These are phyloP conservation scores for Aegilops longissima DNA, from an alignment of 176 grass and related monocot genomes.

Conservation along the genomic window DNA sequence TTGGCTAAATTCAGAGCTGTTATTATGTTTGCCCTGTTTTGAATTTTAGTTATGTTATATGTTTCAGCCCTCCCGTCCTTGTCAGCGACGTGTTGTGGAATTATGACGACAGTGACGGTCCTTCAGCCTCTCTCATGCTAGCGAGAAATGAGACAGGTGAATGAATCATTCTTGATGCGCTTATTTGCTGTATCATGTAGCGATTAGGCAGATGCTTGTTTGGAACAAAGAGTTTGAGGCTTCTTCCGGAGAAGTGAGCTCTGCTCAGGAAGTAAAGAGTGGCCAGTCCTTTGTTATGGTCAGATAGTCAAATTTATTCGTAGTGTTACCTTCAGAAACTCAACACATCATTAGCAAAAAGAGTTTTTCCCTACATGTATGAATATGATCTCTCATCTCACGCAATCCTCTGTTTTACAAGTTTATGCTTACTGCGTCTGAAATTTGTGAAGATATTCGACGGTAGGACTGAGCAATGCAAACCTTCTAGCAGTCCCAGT, in stretches of 20 bases:
- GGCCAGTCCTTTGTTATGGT: not conserved
- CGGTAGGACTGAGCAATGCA: not conserved
- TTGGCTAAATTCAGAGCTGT: not conserved
- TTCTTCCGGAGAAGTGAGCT: not conserved
- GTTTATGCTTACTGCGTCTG: not conserved
- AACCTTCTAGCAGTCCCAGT: not conserved
- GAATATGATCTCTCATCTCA: not conserved
- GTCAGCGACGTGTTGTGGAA: slow-evolving; percentile 83
- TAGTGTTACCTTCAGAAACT: not conserved
- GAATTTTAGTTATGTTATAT: slow-evolving; percentile 27
- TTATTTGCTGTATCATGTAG: slow-evolving; percentile 16
- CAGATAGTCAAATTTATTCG: not conserved
- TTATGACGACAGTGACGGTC: slow-evolving; percentile 42
- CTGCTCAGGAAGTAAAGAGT: slow-evolving; percentile 16
- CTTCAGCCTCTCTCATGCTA: slow-evolving; percentile 54
- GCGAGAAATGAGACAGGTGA: slow-evolving; percentile 56
- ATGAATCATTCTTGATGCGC: not conserved
- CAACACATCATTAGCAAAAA: not conserved
- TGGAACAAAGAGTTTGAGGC: not conserved
- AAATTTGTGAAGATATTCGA: not conserved
- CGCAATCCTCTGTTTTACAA: not conserved
- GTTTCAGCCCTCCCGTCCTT: slow-evolving; percentile 79
- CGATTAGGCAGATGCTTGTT: not conserved
- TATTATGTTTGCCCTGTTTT: slow-evolving; percentile 13
- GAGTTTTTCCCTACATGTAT: not conserved